Evolutionary conservation across 2,329 filamentous ascomycete genomes (phyloP).

Genomic region (Westerdykella ornata): DNA sequence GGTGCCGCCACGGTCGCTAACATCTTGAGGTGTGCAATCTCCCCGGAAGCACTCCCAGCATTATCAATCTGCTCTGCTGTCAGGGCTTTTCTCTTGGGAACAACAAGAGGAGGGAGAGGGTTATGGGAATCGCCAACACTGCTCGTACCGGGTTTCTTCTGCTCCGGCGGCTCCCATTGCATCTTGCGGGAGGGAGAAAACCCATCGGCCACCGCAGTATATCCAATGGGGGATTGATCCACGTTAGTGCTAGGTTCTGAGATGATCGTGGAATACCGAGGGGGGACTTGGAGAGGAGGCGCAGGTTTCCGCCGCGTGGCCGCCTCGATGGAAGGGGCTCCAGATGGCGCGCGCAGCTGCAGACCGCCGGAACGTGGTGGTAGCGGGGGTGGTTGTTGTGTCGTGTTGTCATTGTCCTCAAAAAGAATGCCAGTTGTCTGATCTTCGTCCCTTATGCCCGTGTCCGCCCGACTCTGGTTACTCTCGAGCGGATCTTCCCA

Average conservation of each 20-base stretch:
- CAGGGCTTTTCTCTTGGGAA: slow-evolving; percentile 43
- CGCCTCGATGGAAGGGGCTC: slow-evolving; percentile 21
- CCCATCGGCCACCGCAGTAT: slow-evolving; percentile 37
- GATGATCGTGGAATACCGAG: slow-evolving; percentile 42
- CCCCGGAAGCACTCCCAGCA: slow-evolving; percentile 21
- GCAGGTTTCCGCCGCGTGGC: slow-evolving; percentile 39
- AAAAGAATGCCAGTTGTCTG: slow-evolving; percentile 40
- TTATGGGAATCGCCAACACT: slow-evolving; percentile 20
- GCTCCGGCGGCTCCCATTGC: slow-evolving; percentile 21
- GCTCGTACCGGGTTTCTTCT: slow-evolving; percentile 37
- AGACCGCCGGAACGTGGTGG: slow-evolving; percentile 31
- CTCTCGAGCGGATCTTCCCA: slow-evolving; percentile 46
- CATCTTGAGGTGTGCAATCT: slow-evolving; percentile 5
- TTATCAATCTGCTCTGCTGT: slow-evolving; percentile 39
- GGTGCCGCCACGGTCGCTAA: slow-evolving; percentile 10
- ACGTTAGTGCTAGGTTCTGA: slow-evolving; percentile 32
- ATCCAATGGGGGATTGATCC: slow-evolving; percentile 36
- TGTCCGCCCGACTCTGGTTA: slow-evolving; percentile 11
- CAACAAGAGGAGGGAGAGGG: slow-evolving; percentile 32
- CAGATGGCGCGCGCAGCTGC: slow-evolving; percentile 10
- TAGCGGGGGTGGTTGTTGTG: slow-evolving; percentile 29
- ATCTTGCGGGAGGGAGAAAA: slow-evolving; percentile 27
- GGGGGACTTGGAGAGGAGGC: slow-evolving; percentile 37
- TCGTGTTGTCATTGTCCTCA: slow-evolving; percentile 36
- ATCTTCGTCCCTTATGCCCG: slow-evolving; percentile 28